A percentile compares a stretch with the other conserved stretches of the same genome.
Conservation (phyloP, 495 filamentous ascomycete species). For the Diplogelasinospora grovesii region DNA sequence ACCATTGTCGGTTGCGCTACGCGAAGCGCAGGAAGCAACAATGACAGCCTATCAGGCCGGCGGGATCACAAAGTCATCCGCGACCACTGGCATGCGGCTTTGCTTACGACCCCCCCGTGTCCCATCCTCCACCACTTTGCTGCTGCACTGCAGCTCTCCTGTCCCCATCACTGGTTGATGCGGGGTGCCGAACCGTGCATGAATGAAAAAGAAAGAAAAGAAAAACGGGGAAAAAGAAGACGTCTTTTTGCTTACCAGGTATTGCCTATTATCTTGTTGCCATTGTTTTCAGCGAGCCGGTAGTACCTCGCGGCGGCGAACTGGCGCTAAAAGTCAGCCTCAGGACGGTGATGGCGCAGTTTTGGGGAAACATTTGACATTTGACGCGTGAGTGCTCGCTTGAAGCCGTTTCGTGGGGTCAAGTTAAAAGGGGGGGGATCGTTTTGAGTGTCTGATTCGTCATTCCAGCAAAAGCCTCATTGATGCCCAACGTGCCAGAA, state of each 20-base stretch:
- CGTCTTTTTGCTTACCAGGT: conserved; percentile 66
- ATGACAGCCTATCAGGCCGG: conserved; percentile 8
- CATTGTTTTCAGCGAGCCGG: conserved; percentile 81
- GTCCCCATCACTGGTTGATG: no score
- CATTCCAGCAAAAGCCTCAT: conserved; percentile 21
- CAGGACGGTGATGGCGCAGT: no score
- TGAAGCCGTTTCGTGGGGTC: conserved; percentile 1
- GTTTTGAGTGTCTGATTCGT: conserved; percentile 15
- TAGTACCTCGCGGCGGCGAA: conserved; percentile 88
- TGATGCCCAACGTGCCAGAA: conserved; percentile 32
- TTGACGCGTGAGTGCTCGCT: conserved; percentile 19
- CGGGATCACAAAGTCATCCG: conserved; percentile 17
- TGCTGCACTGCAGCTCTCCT: background rate
- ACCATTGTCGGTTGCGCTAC: no score
- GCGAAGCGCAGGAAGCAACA: conserved; percentile 1
- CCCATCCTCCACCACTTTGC: background rate
- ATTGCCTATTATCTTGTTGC: conserved; percentile 86
- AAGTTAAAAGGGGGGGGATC: conserved; percentile 11
- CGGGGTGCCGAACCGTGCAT: no score
- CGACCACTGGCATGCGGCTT: conserved; percentile 12
- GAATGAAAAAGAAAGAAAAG: conserved; percentile 5
- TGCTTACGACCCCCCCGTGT: background rate
- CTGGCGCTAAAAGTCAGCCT: conserved; percentile 47
- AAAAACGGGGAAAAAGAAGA: conserved; percentile 14
- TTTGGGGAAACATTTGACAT: no score